Base-by-base conservation (phyloP, 257 asterid genomes). In the Thymus quinquecostatus region DNA sequence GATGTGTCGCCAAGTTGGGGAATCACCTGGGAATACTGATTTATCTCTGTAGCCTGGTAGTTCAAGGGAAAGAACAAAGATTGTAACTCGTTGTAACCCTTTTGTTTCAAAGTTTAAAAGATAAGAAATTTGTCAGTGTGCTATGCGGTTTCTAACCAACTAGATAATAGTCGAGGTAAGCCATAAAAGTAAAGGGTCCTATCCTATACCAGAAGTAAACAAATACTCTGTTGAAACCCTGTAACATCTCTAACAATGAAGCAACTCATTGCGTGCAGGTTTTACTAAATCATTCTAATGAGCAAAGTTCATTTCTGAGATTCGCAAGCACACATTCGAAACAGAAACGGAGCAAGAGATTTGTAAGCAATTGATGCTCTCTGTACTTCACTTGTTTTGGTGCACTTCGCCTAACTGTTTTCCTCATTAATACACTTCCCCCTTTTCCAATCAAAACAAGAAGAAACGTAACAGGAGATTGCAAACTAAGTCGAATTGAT, bases 1-100 rank as follows among this genome's bases (percentile, higher is more conserved):
- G 95, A 76, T 43, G 87, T 76, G 58, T 79, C 89, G 4, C 84
- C 88, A 59, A 75, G 83, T 73, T 86, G 87, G 67, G 80, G 87
- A 76, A 88, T 72, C 69, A 66, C 82, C 79, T 76, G 87, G 64
- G 80, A 49, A 72, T 69, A 75, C 78, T 79, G 81, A 64, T 76
- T 77, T 65, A 79, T 76, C 64, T 83, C 89, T 72, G 68, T 83
- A 8, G 72, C 70, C 96, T 86, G 75, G 61, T 21, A 21, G 21
- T 21, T 43, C 69, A 64, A 60, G 11, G 33, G 34, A 36, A 76
- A 58, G 21, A 21, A 21, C 21, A 21, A 21, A 21, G 21, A 21
- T 21, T 21, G 21, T 21, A 21, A 21, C 21, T 21, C 21, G 21
- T 21, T 21, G 21, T 21, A 21, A 21, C 21, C 21, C 21, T 21